phyloP scores from a whole-genome alignment of 495 filamentous ascomycete genomes.

The Trichoderma reesei region DNA sequence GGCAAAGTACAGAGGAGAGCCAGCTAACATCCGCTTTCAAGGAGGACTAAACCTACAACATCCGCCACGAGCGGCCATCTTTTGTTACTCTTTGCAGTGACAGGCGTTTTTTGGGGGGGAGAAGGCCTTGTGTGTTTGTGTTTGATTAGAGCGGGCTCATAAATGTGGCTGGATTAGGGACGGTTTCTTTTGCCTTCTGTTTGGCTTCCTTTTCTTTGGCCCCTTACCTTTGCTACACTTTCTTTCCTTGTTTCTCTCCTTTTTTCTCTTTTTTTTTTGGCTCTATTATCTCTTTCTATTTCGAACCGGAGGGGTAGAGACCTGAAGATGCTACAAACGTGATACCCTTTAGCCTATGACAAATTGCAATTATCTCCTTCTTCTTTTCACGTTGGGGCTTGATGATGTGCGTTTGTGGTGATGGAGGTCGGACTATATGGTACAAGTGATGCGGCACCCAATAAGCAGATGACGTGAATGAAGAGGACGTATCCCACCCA shows the following conservation, averaged over 20 bases:
- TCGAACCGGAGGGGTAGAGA: background rate
- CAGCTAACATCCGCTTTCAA: slow-evolving; percentile 2
- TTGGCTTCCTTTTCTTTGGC: background rate
- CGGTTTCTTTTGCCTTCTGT: background rate
- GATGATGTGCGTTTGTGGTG: too few species aligned
- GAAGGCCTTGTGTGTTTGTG: background rate
- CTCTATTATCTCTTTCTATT: background rate
- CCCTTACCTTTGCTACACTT: background rate
- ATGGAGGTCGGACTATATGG: too few species aligned
- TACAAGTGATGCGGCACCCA: too few species aligned
- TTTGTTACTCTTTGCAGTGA: background rate
- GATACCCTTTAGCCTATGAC: slow-evolving; percentile 1
- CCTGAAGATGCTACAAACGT: slow-evolving; percentile 5
- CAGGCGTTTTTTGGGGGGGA: slow-evolving; percentile 2
- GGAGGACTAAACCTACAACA: background rate
- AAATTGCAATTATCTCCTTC: background rate
- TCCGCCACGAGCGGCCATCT: background rate
- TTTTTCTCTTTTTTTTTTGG: background rate
- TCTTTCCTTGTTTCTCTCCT: background rate
- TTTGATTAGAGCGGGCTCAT: background rate
- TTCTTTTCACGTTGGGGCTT: background rate
- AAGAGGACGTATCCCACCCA: too few species aligned
- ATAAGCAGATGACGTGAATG: too few species aligned
- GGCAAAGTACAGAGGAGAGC: background rate
- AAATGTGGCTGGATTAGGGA: background rate